Base-by-base conservation (phyloP, 345 rosid genomes). In the Schrenkiella parvula region DNA sequence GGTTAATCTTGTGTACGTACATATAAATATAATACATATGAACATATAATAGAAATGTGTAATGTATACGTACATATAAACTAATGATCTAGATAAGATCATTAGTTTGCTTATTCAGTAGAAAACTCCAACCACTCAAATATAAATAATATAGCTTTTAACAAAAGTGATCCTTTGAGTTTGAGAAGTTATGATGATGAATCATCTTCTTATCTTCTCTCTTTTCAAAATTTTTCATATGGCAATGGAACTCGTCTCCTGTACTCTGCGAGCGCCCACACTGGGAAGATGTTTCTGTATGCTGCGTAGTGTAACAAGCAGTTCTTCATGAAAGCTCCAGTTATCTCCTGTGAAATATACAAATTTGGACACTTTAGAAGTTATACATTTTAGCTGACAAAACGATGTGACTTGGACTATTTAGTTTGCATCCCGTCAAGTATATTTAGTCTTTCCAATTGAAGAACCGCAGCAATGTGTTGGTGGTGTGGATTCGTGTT, bases 241-340 rank as follows among this genome's bases (percentile, higher is more conserved):
- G 83, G 77, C 71, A 83, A 69, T 19, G 79, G 71, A 75, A 83
- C 83, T 43, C 57, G 74, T 47, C 69, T 80, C 44, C 84, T 72
- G 47, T 87, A 86, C 77, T 89, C 95, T 19, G 92, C 85, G 13
- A 89, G 85, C 23, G 86, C 92, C 92, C 95, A 89, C 15, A 80
- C 21, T 0, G 95, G 95, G 66, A 81, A 89, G 43, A 85, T 89
- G 64, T 85, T 89, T 68, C 92, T 78, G 67, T 89, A 87, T 56
- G 87, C 84, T 51, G 90, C 86, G 35, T 85, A 89, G 68, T 89
- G 96, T 64, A 89, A 74, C 89, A 89, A 84, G 75, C 96, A 84
- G 80, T 88, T 89, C 82, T 82, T 84, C 86, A 78, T 84, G 78
- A 87, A 87, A 15, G 87, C 93, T 21, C 96, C 89, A 31, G 87